These are phyloP conservation scores for Sodiomyces alkalinus DNA, from an alignment of 2,329 filamentous ascomycete genomes.

Conservation along the genomic window DNA sequence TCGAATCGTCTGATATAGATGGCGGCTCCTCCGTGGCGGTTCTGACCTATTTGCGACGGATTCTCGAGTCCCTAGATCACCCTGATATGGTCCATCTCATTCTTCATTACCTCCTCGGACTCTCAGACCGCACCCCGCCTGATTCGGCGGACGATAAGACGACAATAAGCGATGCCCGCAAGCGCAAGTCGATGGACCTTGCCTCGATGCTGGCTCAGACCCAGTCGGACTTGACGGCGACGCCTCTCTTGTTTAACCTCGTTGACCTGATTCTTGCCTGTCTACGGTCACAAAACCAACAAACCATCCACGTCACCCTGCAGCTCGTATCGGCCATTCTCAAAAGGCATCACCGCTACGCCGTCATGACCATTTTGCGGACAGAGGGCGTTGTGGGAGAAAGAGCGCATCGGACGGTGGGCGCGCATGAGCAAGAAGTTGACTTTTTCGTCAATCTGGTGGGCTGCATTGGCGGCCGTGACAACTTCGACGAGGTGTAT, in stretches of 20 bases:
- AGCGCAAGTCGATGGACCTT: conserved; percentile 79
- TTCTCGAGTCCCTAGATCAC: conserved; percentile 82
- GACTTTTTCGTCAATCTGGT: conserved; percentile 57
- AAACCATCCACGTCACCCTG: conserved; percentile 80
- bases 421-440: conserved; percentile 60
- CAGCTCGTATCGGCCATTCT: conserved; percentile 78
- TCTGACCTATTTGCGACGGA: conserved; percentile 78
- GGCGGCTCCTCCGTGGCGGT: conserved; percentile 94
- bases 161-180: conserved; percentile 52
- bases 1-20: conserved; percentile 94
- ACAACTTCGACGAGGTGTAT: conserved; percentile 60
- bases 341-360: conserved; percentile 76
- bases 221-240: conserved; percentile 56
- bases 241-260: conserved; percentile 81
- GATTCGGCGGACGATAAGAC: conserved; percentile 25
- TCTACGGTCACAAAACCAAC: conserved; percentile 66
- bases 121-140: conserved; percentile 42
- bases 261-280: conserved; percentile 83
- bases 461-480: conserved; percentile 49
- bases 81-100: conserved; percentile 91
- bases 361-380: conserved; percentile 59
- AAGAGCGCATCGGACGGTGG: conserved; percentile 47
- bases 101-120: conserved; percentile 76
- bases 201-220: conserved; percentile 58
- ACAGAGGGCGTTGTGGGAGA: conserved; percentile 42